phyloP scores from a whole-genome alignment of 2,329 filamentous ascomycete species.

The Colletotrichum plurivorum region DNA sequence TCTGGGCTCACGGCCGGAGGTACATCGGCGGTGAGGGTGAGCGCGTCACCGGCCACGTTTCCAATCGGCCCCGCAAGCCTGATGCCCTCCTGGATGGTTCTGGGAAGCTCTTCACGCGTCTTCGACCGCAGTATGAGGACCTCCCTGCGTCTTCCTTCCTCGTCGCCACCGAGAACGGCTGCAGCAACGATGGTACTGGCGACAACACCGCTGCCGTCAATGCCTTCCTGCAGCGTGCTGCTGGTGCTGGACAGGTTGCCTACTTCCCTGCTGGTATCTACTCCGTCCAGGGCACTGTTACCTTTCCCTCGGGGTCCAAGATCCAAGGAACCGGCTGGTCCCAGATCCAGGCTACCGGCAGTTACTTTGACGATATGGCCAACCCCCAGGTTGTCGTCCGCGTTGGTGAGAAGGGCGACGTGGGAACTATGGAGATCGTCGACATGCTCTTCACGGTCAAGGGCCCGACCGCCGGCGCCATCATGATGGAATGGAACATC shows the following conservation, averaged over 20 bases:
- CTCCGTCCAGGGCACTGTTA: slow-evolving; percentile 48
- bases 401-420: slow-evolving; percentile 72
- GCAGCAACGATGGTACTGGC: slow-evolving; percentile 52
- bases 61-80: slow-evolving; percentile 24
- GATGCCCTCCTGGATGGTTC: slow-evolving; percentile 29
- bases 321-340: slow-evolving; percentile 81
- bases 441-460: slow-evolving; percentile 78
- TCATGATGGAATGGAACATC: slow-evolving; percentile 82
- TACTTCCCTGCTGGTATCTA: slow-evolving; percentile 49
- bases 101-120: slow-evolving; percentile 44
- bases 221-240: slow-evolving; percentile 36
- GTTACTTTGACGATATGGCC: slow-evolving; percentile 70
- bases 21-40: slow-evolving; percentile 34
- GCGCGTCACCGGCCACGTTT: slow-evolving; percentile 8
- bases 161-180: slow-evolving; percentile 31
- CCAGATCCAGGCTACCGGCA: slow-evolving; percentile 70
- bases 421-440: slow-evolving; percentile 76
- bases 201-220: slow-evolving; percentile 47
- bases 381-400: slow-evolving; percentile 77
- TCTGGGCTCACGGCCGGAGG: slow-evolving; percentile 28
- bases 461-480: slow-evolving; percentile 77
- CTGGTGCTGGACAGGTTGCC: slow-evolving; percentile 16
- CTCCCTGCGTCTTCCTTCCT: not conserved
- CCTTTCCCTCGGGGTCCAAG: slow-evolving; percentile 71
- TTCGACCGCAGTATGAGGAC: slow-evolving; percentile 54